A percentile compares a stretch with the other conserved stretches of the same genome.
These are phyloP conservation scores for Dioscorea zingiberensis DNA, from an alignment of 106 monocot species.

Conservation along the genomic window DNA sequence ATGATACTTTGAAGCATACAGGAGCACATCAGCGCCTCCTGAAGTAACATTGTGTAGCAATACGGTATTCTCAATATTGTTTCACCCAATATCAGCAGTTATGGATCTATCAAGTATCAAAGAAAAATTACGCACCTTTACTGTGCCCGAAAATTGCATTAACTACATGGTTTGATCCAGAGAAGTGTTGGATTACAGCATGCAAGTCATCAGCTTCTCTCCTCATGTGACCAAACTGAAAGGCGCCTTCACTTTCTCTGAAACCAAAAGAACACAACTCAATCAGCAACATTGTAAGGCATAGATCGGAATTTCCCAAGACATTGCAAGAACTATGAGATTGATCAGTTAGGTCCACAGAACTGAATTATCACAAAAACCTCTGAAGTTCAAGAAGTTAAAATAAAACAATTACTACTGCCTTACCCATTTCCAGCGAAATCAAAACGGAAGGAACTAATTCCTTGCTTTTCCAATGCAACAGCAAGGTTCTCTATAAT, in stretches of 20 bases:
- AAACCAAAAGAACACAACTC: too few species aligned
- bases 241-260: slow-evolving; percentile 44
- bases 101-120: too few species aligned
- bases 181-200: slow-evolving; percentile 20
- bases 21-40: slow-evolving; percentile 43
- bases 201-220: slow-evolving; percentile 52
- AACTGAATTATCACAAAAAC: too few species aligned
- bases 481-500: slow-evolving; percentile 26
- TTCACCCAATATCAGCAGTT: too few species aligned
- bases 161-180: slow-evolving; percentile 13
- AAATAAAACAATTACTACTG: neutral
- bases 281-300: too few species aligned
- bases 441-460: slow-evolving; percentile 53
- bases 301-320: too few species aligned
- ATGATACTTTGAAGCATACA: slow-evolving; percentile 42
- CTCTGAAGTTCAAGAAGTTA: too few species aligned
- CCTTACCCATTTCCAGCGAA: slow-evolving; percentile 61
- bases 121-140: slow-evolving; percentile 18
- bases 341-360: too few species aligned
- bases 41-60: too few species aligned
- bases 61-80: too few species aligned
- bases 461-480: slow-evolving; percentile 29
- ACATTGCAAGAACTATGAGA: too few species aligned
- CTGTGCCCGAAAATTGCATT: slow-evolving; percentile 43
- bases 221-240: slow-evolving; percentile 44